Evolutionary conservation across 179 eudicot species (phyloP), one percentile per base, ranked within the genome.

Genomic region (Camellia oleifera): DNA sequence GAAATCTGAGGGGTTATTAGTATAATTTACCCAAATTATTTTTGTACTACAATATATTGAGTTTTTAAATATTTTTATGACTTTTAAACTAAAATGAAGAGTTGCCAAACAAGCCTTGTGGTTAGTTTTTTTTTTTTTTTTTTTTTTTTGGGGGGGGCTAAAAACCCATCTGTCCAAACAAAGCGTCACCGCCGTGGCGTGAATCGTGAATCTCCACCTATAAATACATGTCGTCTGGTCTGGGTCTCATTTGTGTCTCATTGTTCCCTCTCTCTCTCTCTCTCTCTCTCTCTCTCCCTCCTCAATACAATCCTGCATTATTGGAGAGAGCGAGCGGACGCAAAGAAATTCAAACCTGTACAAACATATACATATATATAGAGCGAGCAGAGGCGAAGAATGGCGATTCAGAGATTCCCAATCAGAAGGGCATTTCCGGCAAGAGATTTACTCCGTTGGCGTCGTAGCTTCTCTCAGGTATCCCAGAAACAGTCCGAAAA

Each of bases 381-480:
- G 2, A 7, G 40, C 46, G 75, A 69, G 20, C 4, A 12, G 75
- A 23, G 46, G 40, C 18, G 46, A 58, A 15, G 62, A 75, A 75
- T 46, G 79, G 60, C 45, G 70, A 82, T 79, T 75, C 85, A 74
- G 45, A 60, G 71, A 2, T 12, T 69, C 1, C 53, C 56, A 17
- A 63, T 20, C 3, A 57, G 23, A 57, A 56, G 45, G 58, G 67
- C 76, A 74, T 46, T 60, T 32, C 48, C 15, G 65, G 69, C 52
- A 4, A 76, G 14, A 9, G 61, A 63, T 11, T 32, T 65, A n/a
- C 79, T 45, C 3, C 48, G 13, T 26, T 18, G 14, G 45, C 53
- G 46, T 54, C 80, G 87, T 4, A 14, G 65, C 65, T 64, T 78
- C 57, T 81, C 78, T 45, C 76, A 56, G 68, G 42, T 67, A 66